Conservation (phyloP, 2,329 filamentous ascomycete genomes). For the Diaporthe capsici region DNA sequence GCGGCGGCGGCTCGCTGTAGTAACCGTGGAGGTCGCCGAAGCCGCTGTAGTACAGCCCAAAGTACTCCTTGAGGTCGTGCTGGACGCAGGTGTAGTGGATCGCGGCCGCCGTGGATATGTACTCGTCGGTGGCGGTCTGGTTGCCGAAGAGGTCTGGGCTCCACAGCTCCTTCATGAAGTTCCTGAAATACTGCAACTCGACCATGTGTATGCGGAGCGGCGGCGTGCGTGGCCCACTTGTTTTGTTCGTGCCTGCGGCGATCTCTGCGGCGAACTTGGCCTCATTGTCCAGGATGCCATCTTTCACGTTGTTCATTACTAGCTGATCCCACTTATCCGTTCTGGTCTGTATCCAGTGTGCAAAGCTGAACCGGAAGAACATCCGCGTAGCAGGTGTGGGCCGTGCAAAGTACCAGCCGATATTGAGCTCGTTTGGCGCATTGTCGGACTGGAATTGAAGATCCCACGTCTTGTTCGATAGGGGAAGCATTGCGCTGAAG, state of each 20-base stretch:
- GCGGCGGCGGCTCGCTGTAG: neutral
- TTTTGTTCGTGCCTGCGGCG: neutral
- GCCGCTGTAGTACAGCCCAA: neutral
- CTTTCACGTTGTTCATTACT: neutral
- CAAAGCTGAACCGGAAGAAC: neutral
- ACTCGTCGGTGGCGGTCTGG: neutral
- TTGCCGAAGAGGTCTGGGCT: neutral
- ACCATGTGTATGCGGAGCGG: slow-evolving; percentile 6
- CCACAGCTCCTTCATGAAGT: slow-evolving; percentile 2
- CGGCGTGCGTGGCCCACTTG: neutral
- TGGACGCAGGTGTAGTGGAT: slow-evolving; percentile 9
- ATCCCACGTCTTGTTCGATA: neutral
- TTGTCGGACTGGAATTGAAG: slow-evolving; percentile 1
- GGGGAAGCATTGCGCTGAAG: neutral
- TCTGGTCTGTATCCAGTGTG: slow-evolving; percentile 2
- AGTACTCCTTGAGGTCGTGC: slow-evolving; percentile 9
- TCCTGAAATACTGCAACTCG: slow-evolving; percentile 1
- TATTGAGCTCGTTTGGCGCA: neutral
- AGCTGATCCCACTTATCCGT: slow-evolving; percentile 1
- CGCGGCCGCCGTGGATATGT: neutral
- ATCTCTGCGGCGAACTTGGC: neutral
- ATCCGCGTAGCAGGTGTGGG: neutral
- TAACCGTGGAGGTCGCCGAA: neutral
- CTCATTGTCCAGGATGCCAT: neutral
- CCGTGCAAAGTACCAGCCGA: slow-evolving; percentile 7